A percentile compares a stretch with the other conserved stretches of the same genome.
Conservation (phyloP, 2,329 filamentous ascomycete species). For the Trichoderma sp. region DNA sequence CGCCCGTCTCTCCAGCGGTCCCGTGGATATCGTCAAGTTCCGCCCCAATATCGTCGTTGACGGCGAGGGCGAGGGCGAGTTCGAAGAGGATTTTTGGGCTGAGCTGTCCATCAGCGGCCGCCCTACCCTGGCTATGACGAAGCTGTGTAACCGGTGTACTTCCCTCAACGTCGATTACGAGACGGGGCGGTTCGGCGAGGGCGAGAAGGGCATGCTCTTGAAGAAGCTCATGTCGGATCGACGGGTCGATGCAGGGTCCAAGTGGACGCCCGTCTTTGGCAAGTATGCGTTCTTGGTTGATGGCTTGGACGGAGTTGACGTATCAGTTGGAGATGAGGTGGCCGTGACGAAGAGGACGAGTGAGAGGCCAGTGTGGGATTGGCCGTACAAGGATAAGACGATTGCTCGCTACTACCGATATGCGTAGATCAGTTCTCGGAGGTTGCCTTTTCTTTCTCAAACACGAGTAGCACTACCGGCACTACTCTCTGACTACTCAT, state of each 20-base stretch:
- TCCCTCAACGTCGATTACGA: constrained; percentile 72
- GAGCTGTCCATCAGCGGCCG: constrained; percentile 51
- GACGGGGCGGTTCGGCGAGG: constrained; percentile 60
- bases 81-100: constrained; percentile 73
- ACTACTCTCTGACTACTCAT: neutral
- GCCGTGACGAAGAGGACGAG: constrained; percentile 50
- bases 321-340: constrained; percentile 60
- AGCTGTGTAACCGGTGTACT: constrained; percentile 68
- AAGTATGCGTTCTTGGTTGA: constrained; percentile 64
- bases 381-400: constrained; percentile 37
- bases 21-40: constrained; percentile 67
- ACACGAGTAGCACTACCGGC: neutral
- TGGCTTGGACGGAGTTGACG: constrained; percentile 30
- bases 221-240: constrained; percentile 72
- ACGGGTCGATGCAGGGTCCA: constrained; percentile 67
- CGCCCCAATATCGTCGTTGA: constrained; percentile 72
- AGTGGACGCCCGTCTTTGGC: constrained; percentile 71
- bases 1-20: constrained; percentile 50
- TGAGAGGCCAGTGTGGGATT: constrained; percentile 57
- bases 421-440: neutral
- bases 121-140: constrained; percentile 58
- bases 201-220: constrained; percentile 61
- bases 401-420: constrained; percentile 20
- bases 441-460: neutral
- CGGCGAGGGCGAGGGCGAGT: constrained; percentile 55